Evolutionary conservation across 352 stramenopile species (phyloP), one percentile per base, ranked within the genome.

Genomic region (Globisporangium splendens): DNA sequence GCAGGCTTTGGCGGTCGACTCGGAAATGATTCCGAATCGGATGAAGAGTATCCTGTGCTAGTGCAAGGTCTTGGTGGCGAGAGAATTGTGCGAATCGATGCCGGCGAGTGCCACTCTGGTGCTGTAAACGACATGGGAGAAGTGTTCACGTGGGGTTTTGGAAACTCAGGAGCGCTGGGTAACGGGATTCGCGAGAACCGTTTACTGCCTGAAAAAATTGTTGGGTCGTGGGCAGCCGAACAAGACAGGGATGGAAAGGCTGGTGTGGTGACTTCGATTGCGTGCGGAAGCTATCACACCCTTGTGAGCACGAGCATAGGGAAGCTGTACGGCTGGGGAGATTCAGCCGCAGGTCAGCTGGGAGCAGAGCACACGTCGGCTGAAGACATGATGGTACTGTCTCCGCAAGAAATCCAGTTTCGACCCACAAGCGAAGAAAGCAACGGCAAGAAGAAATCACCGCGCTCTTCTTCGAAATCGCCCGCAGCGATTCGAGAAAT

Each of bases 111-210:
- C 47, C 88, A 96, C 46, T 95, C 86, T 1, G 77, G 66, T 48
- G 87, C 80, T 5, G 54, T 95, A 41, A 88, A 62, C 35, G 54
- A 67, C 38, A 62, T 79, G 1, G 88, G 86, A 5, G 66, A 88
- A 11, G 69, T 96, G 12, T 96, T 85, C 39, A 95, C 84, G 15
- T 96, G 86, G 86, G 86, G 88, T 0, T 94, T 95, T 49, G 86
- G 88, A n/a, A 79, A 65, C 24, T 95, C 84, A 1, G 86, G 86
- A 1, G 86, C 88, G 14, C 61, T 96, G 8, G 88, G 88, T 6
- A 77, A 81, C 42, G 83, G 74, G 1, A 72, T 65, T 7, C 59
- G 71, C 54, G 82, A 93, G 2, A 92, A 92, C 50, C 68, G 63
- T 2, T 60, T 88, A 10, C 46, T 71, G 0, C 82, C 86, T 5